Conservation (phyloP, 202 grass and related monocot species). For the Dendrocalamus latiflorus region DNA sequence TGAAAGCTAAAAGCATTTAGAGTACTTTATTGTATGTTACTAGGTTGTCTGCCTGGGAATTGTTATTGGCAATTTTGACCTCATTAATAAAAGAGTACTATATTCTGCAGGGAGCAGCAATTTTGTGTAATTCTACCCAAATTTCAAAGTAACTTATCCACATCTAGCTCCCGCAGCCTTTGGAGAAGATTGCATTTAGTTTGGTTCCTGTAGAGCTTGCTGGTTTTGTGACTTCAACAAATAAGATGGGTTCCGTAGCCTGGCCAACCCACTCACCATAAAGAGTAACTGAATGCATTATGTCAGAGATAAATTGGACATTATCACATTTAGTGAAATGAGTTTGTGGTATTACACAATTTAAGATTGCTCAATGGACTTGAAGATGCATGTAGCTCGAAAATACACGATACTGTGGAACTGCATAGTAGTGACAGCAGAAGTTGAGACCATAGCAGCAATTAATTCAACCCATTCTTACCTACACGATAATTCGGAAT, state of each 20-base stretch:
- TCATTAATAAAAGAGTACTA: background rate
- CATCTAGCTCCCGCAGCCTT: background rate
- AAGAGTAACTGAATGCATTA: background rate
- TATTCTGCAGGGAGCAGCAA: background rate
- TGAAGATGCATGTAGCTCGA: background rate
- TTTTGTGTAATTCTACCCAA: background rate
- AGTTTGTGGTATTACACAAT: background rate
- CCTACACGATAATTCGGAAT: background rate
- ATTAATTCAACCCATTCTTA: background rate
- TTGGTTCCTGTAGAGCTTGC: background rate
- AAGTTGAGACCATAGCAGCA: background rate
- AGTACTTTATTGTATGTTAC: background rate
- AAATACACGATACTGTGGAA: background rate
- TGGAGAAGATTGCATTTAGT: background rate
- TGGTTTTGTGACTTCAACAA: background rate
- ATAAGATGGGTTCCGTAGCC: background rate
- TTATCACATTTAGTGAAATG: background rate
- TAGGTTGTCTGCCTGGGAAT: background rate
- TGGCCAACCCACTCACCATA: background rate
- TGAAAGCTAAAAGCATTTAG: background rate
- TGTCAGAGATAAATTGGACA: background rate
- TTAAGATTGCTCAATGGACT: background rate
- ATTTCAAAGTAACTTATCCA: background rate
- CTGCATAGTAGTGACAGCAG: background rate
- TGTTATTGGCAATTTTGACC: background rate